A percentile compares a stretch with the other conserved stretches of the same genome.
These are phyloP conservation scores for Cyathus striatus DNA, from an alignment of 768 basidiomycete genomes.

Conservation along the genomic window DNA sequence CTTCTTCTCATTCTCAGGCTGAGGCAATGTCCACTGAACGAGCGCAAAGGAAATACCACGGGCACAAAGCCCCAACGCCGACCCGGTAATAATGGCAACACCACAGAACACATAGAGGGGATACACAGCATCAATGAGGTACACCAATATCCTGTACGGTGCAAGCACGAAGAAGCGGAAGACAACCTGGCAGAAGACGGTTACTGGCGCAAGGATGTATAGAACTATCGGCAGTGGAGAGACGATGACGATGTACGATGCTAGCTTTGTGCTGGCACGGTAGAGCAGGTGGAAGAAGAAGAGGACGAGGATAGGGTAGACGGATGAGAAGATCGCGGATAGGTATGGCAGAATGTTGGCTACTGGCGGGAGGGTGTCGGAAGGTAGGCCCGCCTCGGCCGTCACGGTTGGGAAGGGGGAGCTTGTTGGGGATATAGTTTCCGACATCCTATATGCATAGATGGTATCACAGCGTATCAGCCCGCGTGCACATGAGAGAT, in stretches of 20 bases:
- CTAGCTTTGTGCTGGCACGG: background rate
- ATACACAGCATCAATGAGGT: constrained; percentile 38
- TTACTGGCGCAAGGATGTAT: constrained; percentile 45
- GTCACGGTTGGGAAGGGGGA: background rate
- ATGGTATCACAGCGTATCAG: too few relatives aligned
- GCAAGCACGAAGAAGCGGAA: constrained; percentile 36
- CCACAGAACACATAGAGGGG: constrained; percentile 55
- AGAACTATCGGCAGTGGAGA: constrained; percentile 22
- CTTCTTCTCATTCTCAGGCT: background rate
- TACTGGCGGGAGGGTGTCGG: constrained; percentile 1
- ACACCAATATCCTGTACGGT: constrained; percentile 35
- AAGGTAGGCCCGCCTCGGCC: background rate
- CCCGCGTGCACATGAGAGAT: too few relatives aligned
- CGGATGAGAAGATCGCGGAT: background rate
- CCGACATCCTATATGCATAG: too few relatives aligned
- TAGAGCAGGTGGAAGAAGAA: background rate
- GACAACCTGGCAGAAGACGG: constrained; percentile 33
- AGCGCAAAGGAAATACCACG: background rate
- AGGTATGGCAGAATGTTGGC: constrained; percentile 2
- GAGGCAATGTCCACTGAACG: background rate
- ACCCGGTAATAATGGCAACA: constrained; percentile 50
- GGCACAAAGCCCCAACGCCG: constrained; percentile 36
- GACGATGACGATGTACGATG: constrained; percentile 3
- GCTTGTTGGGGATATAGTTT: background rate
- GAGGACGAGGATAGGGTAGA: constrained; percentile 5